These are phyloP conservation scores for Phytophthora cryptogea DNA, from an alignment of 352 stramenopile species.

Conservation along the genomic window DNA sequence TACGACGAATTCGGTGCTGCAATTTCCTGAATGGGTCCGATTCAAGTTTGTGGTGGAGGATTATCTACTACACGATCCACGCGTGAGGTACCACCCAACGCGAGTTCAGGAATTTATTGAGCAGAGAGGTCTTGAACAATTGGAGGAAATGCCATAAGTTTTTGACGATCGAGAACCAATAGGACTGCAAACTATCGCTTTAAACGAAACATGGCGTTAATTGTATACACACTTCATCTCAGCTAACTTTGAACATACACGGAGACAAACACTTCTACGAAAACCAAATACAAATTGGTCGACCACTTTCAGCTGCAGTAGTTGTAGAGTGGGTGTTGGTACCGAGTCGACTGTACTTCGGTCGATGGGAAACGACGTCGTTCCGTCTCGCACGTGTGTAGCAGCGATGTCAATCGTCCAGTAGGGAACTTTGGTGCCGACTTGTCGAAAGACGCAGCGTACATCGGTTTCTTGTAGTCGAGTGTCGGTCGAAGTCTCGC, in stretches of 20 bases:
- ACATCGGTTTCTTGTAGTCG: slow-evolving; percentile 5
- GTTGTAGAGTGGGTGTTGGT: background rate
- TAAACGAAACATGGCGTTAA: background rate
- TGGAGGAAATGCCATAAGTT: slow-evolving; percentile 15
- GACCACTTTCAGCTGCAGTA: background rate
- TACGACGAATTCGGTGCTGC: slow-evolving; percentile 20
- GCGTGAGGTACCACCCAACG: slow-evolving; percentile 21
- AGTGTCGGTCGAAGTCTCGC: background rate
- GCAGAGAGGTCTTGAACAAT: background rate
- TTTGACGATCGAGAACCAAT: too few relatives aligned
- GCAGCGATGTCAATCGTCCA: background rate
- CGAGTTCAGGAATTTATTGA: slow-evolving; percentile 12
- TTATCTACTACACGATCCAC: slow-evolving; percentile 22
- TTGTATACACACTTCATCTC: background rate
- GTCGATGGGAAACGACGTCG: background rate
- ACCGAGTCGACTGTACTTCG: background rate
- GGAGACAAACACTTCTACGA: too few relatives aligned
- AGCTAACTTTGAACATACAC: background rate
- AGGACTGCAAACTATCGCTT: too few relatives aligned
- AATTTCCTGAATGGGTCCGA: slow-evolving; percentile 17
- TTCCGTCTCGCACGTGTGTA: background rate
- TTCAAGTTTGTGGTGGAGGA: slow-evolving; percentile 33
- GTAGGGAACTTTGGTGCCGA: slow-evolving; percentile 2
- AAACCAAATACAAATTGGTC: too few relatives aligned
- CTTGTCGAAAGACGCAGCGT: background rate